A percentile compares a stretch with the other conserved stretches of the same genome.
phyloP scores from a whole-genome alignment of 1,284 basidiomycete genomes.

The Ceratorhiza oryzae-sativae region DNA sequence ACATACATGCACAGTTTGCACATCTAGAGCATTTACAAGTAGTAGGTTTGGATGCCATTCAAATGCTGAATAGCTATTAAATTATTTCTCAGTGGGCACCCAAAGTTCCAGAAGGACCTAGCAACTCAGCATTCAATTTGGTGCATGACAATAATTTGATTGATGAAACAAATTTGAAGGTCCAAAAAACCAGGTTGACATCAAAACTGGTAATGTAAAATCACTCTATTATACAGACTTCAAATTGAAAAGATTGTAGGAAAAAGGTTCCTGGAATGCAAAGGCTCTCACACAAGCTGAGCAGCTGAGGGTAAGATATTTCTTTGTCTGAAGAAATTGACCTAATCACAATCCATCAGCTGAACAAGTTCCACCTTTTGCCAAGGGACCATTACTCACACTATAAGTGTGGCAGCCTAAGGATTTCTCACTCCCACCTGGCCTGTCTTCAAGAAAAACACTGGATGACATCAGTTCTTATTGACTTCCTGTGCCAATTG shows the following conservation, averaged over 20 bases:
- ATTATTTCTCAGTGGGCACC: not conserved
- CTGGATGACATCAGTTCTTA: not conserved
- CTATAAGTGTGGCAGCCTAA: not conserved
- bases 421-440: not conserved
- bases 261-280: not conserved
- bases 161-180: not conserved
- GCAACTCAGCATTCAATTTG: not conserved
- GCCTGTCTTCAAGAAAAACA: not conserved
- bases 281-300: not conserved
- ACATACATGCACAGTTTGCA: not conserved
- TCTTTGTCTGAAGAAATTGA: not conserved
- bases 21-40: not conserved
- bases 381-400: not conserved
- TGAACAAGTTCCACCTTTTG: not conserved
- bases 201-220: not conserved
- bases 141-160: not conserved
- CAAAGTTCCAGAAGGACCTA: not conserved
- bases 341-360: not conserved
- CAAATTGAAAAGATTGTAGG: not conserved
- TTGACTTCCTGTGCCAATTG: not conserved
- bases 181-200: too few relatives aligned
- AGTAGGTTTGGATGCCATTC: not conserved
- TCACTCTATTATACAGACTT: not conserved
- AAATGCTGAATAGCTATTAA: not conserved
- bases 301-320: not conserved